Evolutionary conservation across 768 basidiomycete species (phyloP).

Genomic region (Filobasidium wieringae): DNA sequence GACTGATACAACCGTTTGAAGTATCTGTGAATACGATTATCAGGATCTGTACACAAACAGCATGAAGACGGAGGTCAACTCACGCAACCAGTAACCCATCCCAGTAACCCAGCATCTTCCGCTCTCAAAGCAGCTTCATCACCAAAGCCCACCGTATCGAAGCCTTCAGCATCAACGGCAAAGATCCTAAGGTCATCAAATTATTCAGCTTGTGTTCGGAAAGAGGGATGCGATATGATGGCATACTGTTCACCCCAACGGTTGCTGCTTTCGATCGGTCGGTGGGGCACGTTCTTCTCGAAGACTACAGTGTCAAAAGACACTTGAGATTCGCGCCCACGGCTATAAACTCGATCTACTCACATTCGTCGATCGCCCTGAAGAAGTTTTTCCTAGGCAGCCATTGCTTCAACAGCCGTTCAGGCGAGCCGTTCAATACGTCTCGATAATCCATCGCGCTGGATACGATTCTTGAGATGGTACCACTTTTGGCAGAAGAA

Average conservation of each 20-base stretch:
- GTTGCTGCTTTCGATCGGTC: slow-evolving; percentile 22
- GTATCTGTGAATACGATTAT: slow-evolving; percentile 16
- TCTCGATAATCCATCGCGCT: neutral
- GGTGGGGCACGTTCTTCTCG: slow-evolving; percentile 27
- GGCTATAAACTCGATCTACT: slow-evolving; percentile 5
- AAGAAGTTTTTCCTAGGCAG: slow-evolving; percentile 5
- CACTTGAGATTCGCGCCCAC: neutral
- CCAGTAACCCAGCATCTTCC: slow-evolving; percentile 31
- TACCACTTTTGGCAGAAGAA: neutral
- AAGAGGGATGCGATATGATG: too few species aligned
- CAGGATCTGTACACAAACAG: too few species aligned
- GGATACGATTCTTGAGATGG: neutral
- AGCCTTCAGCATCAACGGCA: slow-evolving; percentile 33
- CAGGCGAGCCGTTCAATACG: neutral
- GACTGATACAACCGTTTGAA: slow-evolving; percentile 31
- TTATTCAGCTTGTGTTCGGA: neutral
- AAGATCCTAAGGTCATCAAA: slow-evolving; percentile 24
- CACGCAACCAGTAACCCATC: slow-evolving; percentile 35
- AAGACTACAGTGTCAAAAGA: slow-evolving; percentile 17
- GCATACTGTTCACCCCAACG: slow-evolving; percentile 37
- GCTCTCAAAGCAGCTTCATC: slow-evolving; percentile 25
- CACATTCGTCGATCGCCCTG: slow-evolving; percentile 23
- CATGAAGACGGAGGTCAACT: slow-evolving; percentile 6
- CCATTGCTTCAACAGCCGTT: slow-evolving; percentile 10
- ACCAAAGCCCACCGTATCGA: slow-evolving; percentile 30